phyloP scores from a whole-genome alignment of 202 grass and related monocot species.

The Hordeum pubiflorum region DNA sequence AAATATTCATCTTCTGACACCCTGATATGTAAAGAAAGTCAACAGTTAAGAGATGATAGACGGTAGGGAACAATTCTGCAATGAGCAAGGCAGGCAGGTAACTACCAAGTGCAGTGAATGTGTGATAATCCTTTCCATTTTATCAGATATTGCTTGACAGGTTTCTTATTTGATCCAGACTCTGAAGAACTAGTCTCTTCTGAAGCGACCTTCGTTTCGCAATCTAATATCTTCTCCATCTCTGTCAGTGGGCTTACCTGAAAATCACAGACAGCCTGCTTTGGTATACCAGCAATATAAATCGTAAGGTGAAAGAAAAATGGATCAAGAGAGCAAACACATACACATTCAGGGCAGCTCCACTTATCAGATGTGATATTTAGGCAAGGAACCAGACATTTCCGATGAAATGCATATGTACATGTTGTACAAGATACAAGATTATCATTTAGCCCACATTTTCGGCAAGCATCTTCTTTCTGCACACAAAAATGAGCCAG shows the following conservation, averaged over 20 bases:
- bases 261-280: conserved; percentile 24
- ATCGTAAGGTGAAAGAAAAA: background rate
- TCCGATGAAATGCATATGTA: conserved; percentile 82
- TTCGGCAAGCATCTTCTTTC: conserved; percentile 93
- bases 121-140: conserved; percentile 97
- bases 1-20: conserved; percentile 78
- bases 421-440: conserved; percentile 84
- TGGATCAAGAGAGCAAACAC: conserved; percentile 18
- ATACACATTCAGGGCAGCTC: conserved; percentile 98
- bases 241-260: conserved; percentile 88
- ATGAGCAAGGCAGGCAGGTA: background rate
- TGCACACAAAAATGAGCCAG: conserved; percentile 32
- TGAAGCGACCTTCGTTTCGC: conserved; percentile 33
- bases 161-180: conserved; percentile 45
- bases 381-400: conserved; percentile 71
- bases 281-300: conserved; percentile 4
- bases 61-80: conserved; percentile 9
- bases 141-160: conserved; percentile 68
- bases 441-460: conserved; percentile 57
- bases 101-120: conserved; percentile 92
- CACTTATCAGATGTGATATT: conserved; percentile 63
- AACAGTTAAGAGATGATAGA: conserved; percentile 20
- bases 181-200: conserved; percentile 45
- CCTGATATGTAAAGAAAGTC: conserved; percentile 39
- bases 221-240: conserved; percentile 95